Base-by-base conservation (phyloP, 306 rosid genomes). In the Inga laurina region DNA sequence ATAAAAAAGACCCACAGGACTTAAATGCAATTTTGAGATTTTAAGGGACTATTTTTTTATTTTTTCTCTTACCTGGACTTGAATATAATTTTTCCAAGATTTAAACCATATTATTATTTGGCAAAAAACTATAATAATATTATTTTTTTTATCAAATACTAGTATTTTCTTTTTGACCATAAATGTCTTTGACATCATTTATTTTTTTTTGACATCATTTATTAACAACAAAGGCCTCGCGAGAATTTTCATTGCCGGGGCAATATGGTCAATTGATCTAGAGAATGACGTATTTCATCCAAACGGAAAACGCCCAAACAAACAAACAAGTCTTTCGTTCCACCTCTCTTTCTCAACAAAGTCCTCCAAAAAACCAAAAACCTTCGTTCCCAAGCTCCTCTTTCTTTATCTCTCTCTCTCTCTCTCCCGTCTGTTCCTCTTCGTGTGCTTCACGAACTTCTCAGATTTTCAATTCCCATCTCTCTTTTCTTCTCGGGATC, bases 331-430 rank as follows among this genome's bases (percentile, higher is more conserved):
- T 79, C 83, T 77, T 71, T 51, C 34, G 0, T 9, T 21, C 3
- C 21, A 74, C n/a, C 79, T 82, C 30, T 39, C 54, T 35, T 32
- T 35, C 13, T 82, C 82, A 39, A 39, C 43, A 24, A 85, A 80
- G 39, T 24, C 76, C 81, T 46, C 74, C 61, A 54, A 54, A 15
- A 57, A 57, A 21, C 30, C 67, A 59, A 91, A 88, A 79, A 45
- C 89, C 94, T 94, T 90, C 92, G 70, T 83, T 49, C 57, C 0
- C 70, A 94, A 93, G 93, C 84, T 83, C 57, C 6, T 65, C 27
- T 77, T 48, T 80, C 22, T 34, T 41, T 21, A 45, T 35, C 43
- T 37, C 76, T 44, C 71, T 72, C 75, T 27, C 43, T 27, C 30
- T 27, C 30, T 27, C 27, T 27, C 43, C 43, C 6, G 43, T 39